Conservation (phyloP, 2,329 filamentous ascomycete genomes). For the Phoma sp. region DNA sequence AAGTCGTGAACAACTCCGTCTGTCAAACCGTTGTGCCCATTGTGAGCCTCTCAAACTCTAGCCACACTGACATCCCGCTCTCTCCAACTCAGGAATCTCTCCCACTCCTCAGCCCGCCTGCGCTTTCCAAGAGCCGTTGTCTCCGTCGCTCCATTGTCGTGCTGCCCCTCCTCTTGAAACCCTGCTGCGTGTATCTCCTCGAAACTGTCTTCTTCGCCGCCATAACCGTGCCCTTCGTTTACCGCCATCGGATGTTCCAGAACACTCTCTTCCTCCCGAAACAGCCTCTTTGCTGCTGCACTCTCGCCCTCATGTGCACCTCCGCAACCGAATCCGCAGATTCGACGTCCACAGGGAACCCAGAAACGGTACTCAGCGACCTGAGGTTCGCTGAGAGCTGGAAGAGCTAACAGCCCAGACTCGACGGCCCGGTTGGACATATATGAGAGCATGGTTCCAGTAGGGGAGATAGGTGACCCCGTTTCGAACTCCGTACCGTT, state of each 20-base stretch:
- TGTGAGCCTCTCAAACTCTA: constrained; percentile 1
- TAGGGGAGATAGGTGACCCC: constrained; percentile 33
- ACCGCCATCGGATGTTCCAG: neutral
- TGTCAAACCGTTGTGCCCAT: neutral
- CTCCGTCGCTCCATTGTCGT: neutral
- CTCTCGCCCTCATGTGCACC: constrained; percentile 34
- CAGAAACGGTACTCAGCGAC: constrained; percentile 48
- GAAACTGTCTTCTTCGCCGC: neutral
- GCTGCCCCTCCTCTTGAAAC: neutral
- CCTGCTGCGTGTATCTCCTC: neutral
- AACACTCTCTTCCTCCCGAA: constrained; percentile 28
- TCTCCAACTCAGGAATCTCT: constrained; percentile 4
- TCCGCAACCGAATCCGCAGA: constrained; percentile 44
- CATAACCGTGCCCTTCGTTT: neutral
- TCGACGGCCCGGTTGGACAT: constrained; percentile 37
- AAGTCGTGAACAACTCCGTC: neutral
- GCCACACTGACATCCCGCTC: constrained; percentile 21
- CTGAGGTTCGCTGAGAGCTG: constrained; percentile 38
- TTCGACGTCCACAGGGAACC: constrained; percentile 39
- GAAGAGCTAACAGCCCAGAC: constrained; percentile 38
- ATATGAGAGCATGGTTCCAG: constrained; percentile 40
- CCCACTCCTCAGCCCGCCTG: constrained; percentile 1
- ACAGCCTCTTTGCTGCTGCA: constrained; percentile 40
- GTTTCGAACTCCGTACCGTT: constrained; percentile 37
- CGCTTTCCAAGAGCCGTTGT: neutral